phyloP scores from a whole-genome alignment of 169 alveolate genomes.

The Plasmodium fragile region DNA sequence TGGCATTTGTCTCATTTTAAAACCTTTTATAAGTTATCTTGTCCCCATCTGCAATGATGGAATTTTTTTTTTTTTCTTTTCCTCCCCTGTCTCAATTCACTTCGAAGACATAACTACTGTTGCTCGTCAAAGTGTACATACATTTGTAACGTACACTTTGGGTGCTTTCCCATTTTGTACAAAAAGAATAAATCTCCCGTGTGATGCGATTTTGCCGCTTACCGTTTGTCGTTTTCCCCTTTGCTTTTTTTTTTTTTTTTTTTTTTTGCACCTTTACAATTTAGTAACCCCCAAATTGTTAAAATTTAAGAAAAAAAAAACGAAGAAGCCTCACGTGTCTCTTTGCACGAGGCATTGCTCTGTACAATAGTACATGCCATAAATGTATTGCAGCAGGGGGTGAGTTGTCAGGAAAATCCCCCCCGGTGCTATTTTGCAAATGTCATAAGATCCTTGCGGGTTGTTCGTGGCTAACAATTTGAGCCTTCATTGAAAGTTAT shows the following conservation, averaged over 20 bases:
- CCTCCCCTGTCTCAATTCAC: background rate
- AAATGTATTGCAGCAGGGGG: background rate
- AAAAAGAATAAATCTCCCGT: background rate
- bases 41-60: background rate
- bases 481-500: background rate
- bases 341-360: background rate
- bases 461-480: background rate
- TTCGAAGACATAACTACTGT: background rate
- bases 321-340: background rate
- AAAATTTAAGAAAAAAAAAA: background rate
- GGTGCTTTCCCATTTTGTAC: background rate
- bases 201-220: background rate
- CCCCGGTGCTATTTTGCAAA: background rate
- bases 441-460: no score
- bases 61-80: background rate
- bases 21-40: background rate
- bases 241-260: background rate
- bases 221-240: background rate
- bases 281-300: background rate
- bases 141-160: background rate
- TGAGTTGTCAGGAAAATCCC: background rate
- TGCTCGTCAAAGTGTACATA: background rate
- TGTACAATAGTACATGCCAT: background rate
- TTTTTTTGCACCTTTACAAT: background rate
- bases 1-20: background rate